phyloP scores from a whole-genome alignment of 441 rosid species.

The Melastoma candidum region DNA sequence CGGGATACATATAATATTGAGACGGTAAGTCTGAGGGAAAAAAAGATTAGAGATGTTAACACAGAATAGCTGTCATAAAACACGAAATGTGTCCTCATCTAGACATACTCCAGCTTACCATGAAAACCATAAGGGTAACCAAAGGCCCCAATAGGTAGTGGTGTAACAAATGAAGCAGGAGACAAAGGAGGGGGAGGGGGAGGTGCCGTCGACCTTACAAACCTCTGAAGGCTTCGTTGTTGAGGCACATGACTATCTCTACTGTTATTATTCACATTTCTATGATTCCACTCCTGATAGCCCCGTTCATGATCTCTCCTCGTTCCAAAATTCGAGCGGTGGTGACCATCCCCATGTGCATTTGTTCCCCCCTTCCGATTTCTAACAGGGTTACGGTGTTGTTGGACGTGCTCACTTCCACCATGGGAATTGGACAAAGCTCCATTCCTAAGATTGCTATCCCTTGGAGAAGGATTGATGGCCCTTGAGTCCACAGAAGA shows the following conservation, averaged over 20 bases:
- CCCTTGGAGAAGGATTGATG: slow-evolving; percentile 42
- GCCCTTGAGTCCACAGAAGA: slow-evolving; percentile 25
- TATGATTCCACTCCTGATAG: slow-evolving; percentile 54
- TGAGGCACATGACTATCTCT: slow-evolving; percentile 57
- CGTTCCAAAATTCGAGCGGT: slow-evolving; percentile 42
- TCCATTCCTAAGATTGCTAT: slow-evolving; percentile 35
- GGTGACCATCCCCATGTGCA: slow-evolving; percentile 52
- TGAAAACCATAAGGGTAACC: slow-evolving; percentile 44
- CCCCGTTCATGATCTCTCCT: slow-evolving; percentile 68
- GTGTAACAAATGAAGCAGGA: slow-evolving; percentile 38
- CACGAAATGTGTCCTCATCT: slow-evolving; percentile 7
- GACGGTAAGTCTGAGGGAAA: slow-evolving; percentile 36
- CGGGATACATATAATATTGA: slow-evolving; percentile 29
- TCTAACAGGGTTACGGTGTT: slow-evolving; percentile 34
- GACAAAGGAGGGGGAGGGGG: slow-evolving; percentile 35
- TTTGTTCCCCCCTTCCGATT: slow-evolving; percentile 43
- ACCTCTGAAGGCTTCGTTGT: slow-evolving; percentile 47
- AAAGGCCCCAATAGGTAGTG: slow-evolving; percentile 43
- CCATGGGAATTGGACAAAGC: slow-evolving; percentile 29
- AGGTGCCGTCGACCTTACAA: slow-evolving; percentile 48
- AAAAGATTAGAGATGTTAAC: slow-evolving; percentile 18
- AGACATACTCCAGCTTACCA: slow-evolving; percentile 38
- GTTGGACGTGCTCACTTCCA: slow-evolving; percentile 43
- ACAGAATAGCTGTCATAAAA: slow-evolving; percentile 6
- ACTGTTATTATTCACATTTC: slow-evolving; percentile 38